A percentile compares a stretch with the other conserved stretches of the same genome.
These are phyloP conservation scores for Nigrospora sphaerica DNA, from an alignment of 2,329 filamentous ascomycete genomes.

Conservation along the genomic window DNA sequence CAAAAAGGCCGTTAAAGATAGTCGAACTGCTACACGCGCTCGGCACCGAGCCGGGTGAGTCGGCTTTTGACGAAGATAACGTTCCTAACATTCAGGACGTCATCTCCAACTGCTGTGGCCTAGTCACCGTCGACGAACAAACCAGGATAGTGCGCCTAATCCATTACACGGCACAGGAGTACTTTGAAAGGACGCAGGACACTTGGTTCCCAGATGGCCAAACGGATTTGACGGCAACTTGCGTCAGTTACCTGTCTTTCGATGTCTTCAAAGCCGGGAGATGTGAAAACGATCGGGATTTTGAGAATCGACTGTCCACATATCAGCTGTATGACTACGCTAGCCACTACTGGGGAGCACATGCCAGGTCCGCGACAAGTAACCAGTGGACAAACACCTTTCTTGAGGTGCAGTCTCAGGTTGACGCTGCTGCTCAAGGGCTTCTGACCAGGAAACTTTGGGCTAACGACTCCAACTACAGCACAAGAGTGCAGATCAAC, in stretches of 20 bases:
- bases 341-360: conserved; percentile 3
- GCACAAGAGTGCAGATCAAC: too few species aligned
- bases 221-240: conserved; percentile 18
- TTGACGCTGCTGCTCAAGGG: too few species aligned
- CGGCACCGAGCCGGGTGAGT: conserved; percentile 21
- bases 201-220: conserved; percentile 24
- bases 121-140: conserved; percentile 32
- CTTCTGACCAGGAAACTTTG: too few species aligned
- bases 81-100: conserved; percentile 24
- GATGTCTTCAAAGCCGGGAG: not conserved
- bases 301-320: not conserved
- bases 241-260: conserved; percentile 29
- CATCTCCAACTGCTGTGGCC: conserved; percentile 29
- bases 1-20: conserved; percentile 23
- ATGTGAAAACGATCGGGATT: not conserved
- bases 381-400: too few species aligned
- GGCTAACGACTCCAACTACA: too few species aligned
- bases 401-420: too few species aligned
- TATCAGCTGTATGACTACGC: conserved; percentile 6
- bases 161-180: conserved; percentile 39
- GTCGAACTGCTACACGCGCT: conserved; percentile 34
- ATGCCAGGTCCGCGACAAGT: too few species aligned
- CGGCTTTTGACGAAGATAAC: conserved; percentile 25
- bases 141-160: conserved; percentile 31
- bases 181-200: conserved; percentile 23